Percentiles rank a stretch among this genome's conserved stretches.
Evolutionary conservation across 2,329 filamentous ascomycete species (phyloP).

Genomic region (Chrysosporium queenslandicum): DNA sequence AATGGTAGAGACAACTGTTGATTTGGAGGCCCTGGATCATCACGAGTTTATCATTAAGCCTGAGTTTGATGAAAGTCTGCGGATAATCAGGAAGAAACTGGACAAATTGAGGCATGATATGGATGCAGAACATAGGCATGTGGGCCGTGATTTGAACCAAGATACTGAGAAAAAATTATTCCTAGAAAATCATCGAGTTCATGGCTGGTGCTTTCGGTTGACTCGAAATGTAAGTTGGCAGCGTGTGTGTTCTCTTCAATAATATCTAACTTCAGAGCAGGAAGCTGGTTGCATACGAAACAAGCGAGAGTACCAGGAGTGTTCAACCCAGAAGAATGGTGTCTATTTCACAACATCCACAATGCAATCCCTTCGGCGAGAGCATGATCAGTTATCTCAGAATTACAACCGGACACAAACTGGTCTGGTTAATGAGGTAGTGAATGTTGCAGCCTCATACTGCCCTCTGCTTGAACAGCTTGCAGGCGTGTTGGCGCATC

Average conservation of each 20-base stretch:
- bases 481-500: constrained; percentile 76
- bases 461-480: constrained; percentile 84
- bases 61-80: constrained; percentile 83
- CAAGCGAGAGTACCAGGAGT: constrained; percentile 82
- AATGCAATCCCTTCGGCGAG: constrained; percentile 69
- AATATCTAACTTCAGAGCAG: constrained; percentile 11
- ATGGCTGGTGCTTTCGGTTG: constrained; percentile 92
- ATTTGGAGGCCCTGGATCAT: constrained; percentile 86
- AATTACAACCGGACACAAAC: constrained; percentile 93
- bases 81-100: constrained; percentile 81
- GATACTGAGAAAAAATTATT: constrained; percentile 98
- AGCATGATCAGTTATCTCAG: constrained; percentile 86
- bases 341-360: constrained; percentile 91
- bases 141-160: constrained; percentile 71
- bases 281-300: constrained; percentile 91
- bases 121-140: constrained; percentile 65
- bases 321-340: constrained; percentile 96
- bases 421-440: constrained; percentile 83
- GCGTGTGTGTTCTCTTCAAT: constrained; percentile 20
- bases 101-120: constrained; percentile 77
- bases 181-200: constrained; percentile 87
- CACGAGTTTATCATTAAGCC: constrained; percentile 99
- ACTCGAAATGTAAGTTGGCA: constrained; percentile 51
- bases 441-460: constrained; percentile 87
- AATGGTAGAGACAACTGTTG: constrained; percentile 97